These are phyloP conservation scores for Aspergillus nanangensis DNA, from an alignment of 495 filamentous ascomycete genomes.

Conservation along the genomic window DNA sequence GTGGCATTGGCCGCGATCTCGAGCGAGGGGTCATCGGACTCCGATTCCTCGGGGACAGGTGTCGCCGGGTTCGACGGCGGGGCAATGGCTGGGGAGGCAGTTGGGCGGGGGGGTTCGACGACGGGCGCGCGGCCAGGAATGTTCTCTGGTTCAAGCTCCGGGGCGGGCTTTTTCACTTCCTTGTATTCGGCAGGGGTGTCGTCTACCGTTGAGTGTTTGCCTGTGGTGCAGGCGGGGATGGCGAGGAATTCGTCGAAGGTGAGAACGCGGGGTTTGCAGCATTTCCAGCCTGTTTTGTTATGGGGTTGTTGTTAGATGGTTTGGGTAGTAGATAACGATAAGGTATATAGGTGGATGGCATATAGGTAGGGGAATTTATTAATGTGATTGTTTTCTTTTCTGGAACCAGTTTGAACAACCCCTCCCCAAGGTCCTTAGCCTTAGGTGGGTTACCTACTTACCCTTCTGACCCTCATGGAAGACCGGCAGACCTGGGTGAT, in stretches of 20 bases:
- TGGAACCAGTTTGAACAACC: too few species aligned
- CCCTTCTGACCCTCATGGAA: slow-evolving; percentile 99
- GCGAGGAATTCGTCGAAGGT: slow-evolving; percentile 98
- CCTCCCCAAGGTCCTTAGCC: slow-evolving; percentile 32
- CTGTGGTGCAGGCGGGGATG: slow-evolving; percentile 90
- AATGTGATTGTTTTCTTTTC: too few species aligned
- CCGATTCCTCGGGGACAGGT: slow-evolving; percentile 70
- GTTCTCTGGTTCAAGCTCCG: slow-evolving; percentile 8
- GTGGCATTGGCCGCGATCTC: slow-evolving; percentile 65
- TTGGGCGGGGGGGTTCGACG: slow-evolving; percentile 25
- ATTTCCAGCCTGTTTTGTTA: slow-evolving; percentile 81
- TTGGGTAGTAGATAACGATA: slow-evolving; percentile 8
- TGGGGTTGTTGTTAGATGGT: slow-evolving; percentile 8
- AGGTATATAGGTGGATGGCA: too few species aligned
- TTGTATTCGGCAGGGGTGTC: slow-evolving; percentile 56
- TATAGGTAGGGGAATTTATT: too few species aligned
- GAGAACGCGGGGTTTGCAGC: slow-evolving; percentile 95
- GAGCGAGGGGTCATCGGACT: slow-evolving; percentile 74
- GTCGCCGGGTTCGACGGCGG: slow-evolving; percentile 55
- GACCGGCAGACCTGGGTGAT: slow-evolving; percentile 89
- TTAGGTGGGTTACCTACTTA: too few species aligned
- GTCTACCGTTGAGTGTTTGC: slow-evolving; percentile 86
- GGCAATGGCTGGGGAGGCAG: slow-evolving; percentile 45
- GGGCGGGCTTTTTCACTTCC: slow-evolving; percentile 24
- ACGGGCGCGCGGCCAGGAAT: slow-evolving; percentile 24